Conservation (phyloP, 2,329 filamentous ascomycete species). For the Zymoseptoria passerinii region DNA sequence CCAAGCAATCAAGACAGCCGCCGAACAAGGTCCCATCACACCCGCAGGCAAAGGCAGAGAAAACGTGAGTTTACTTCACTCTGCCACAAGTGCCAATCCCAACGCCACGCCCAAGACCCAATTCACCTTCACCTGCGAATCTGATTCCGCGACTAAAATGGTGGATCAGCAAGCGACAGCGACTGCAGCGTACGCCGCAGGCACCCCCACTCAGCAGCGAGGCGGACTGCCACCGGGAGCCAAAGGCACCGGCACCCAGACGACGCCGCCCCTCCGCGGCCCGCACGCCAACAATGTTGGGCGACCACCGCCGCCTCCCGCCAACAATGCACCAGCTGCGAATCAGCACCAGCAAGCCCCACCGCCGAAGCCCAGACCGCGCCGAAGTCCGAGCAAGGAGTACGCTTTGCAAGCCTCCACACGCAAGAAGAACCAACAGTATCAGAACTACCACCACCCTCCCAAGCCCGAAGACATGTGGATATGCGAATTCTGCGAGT, state of each 20-base stretch:
- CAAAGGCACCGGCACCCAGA: conserved; percentile 23
- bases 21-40: conserved; percentile 52
- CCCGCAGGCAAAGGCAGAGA: conserved; percentile 60
- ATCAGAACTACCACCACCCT: conserved; percentile 66
- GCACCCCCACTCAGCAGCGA: conserved; percentile 14
- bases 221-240: conserved; percentile 7
- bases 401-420: conserved; percentile 67
- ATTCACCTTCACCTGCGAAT: conserved; percentile 95
- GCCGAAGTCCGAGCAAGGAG: conserved; percentile 57
- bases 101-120: conserved; percentile 66
- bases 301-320: conserved; percentile 16
- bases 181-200: conserved; percentile 11
- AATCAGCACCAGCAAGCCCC: conserved; percentile 26
- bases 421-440: conserved; percentile 67
- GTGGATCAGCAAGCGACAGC: conserved; percentile 34
- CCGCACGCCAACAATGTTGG: conserved; percentile 7
- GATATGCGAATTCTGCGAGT: conserved; percentile 98
- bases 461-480: conserved; percentile 67
- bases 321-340: conserved; percentile 21
- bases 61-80: conserved; percentile 66
- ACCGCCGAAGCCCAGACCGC: conserved; percentile 51
- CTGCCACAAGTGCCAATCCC: conserved; percentile 40
- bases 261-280: conserved; percentile 18
- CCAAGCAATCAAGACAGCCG: conserved; percentile 81
- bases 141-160: conserved; percentile 72